These are phyloP conservation scores for Malassezia caprae DNA, from an alignment of 1,284 basidiomycete species.

Conservation along the genomic window DNA sequence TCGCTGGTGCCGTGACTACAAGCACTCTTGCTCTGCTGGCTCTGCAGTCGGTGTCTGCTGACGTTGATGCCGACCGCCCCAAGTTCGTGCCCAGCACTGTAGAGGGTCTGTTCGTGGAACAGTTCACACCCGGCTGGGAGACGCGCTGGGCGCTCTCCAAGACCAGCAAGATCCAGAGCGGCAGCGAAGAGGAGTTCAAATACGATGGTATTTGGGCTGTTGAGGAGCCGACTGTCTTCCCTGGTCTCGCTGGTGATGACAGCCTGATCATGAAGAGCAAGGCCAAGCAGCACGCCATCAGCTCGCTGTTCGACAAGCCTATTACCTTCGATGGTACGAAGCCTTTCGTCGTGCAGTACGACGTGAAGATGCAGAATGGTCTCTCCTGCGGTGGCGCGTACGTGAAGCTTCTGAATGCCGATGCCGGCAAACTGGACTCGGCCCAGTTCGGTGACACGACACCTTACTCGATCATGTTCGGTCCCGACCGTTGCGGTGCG, in stretches of 20 bases:
- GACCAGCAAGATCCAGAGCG: constrained; percentile 68
- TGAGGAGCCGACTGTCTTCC: constrained; percentile 70
- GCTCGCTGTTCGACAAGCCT: constrained; percentile 69
- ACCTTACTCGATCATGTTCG: constrained; percentile 49
- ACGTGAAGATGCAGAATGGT: constrained; percentile 92
- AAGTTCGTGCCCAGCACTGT: constrained; percentile 62
- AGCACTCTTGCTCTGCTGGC: constrained; percentile 3
- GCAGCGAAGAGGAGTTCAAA: constrained; percentile 56
- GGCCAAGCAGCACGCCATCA: constrained; percentile 93
- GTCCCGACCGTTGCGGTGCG: constrained; percentile 45
- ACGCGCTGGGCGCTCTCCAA: constrained; percentile 90
- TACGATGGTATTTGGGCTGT: constrained; percentile 96
- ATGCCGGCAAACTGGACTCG: constrained; percentile 39
- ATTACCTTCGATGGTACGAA: constrained; percentile 68
- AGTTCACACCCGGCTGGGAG: constrained; percentile 84
- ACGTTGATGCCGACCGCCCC: neutral
- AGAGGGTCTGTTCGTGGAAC: constrained; percentile 90
- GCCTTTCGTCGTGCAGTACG: constrained; percentile 93
- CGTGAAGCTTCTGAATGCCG: constrained; percentile 72
- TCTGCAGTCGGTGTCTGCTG: neutral
- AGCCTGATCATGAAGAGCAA: constrained; percentile 58
- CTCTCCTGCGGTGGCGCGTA: constrained; percentile 99
- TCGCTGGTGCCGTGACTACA: constrained; percentile 6
- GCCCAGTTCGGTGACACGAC: constrained; percentile 47
- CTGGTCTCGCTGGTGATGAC: constrained; percentile 50